Base-by-base conservation (phyloP, 1,284 basidiomycete genomes). In the Trichosporon sp. region DNA sequence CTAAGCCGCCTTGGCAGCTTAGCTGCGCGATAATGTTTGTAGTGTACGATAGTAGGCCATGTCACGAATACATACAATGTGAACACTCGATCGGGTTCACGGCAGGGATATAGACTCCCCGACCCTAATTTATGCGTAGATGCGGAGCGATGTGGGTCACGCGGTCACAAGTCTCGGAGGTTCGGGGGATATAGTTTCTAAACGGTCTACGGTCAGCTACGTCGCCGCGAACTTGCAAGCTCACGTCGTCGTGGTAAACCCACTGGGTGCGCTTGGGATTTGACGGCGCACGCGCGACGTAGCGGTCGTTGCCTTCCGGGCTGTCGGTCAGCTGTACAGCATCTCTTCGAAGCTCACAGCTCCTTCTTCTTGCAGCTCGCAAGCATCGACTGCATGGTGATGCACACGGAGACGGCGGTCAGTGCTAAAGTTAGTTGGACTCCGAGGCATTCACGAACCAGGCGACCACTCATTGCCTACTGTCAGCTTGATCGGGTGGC, bases 361-460 rank as follows among this genome's bases (percentile, higher is more conserved):
- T 79, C 78, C 68, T 80, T 81, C 76, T 82, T 83, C 76, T 80
- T 83, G 72, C 80, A 81, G 1, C 81, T 83, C 2, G 85, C 84
- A 4, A 86, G 75, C 84, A 86, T 86, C 8, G 78, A 81, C 72
- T 86, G 85, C 78, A 86, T 81, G 1, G 84, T 85, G 21, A 86
- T 79, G 69, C 84, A 83, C 3, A 86, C 75, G 5, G 80, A 76
- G 6, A 83, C 77, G 5, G 82, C 81, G 40, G 80, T 85, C 19
- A 86, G 74, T 0, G 85, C 85, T 79, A 68, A 14, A 10, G 63
- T 26, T 14, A 48, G 40, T 70, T 2, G 7, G 31, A 35, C 14
- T 32, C 43, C 4, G 8, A n/a, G 12, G 1, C 4, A 8, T 10
- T 31, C 11, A 73, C 78, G 26, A 16, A 81, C 80, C 80, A 26